A percentile compares a stretch with the other conserved stretches of the same genome.
Conservation (phyloP, 441 rosid species). For the Jatropha podagrica region DNA sequence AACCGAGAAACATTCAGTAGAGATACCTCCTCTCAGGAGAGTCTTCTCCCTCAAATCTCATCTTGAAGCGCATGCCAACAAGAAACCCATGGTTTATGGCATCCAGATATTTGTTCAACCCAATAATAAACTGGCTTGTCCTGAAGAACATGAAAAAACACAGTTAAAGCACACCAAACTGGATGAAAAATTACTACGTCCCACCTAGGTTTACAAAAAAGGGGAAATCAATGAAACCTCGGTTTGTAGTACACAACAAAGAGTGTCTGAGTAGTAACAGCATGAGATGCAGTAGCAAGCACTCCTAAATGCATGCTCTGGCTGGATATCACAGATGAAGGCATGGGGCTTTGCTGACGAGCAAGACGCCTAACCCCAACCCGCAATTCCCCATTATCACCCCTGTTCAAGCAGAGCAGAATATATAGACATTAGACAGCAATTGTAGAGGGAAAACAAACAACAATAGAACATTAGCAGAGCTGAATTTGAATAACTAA, state of each 20-base stretch:
- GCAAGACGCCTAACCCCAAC: slow-evolving; percentile 77
- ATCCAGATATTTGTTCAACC: slow-evolving; percentile 65
- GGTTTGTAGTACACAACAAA: slow-evolving; percentile 92
- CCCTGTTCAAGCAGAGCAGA: slow-evolving; percentile 36
- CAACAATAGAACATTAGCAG: not conserved
- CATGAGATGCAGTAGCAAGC: slow-evolving; percentile 94
- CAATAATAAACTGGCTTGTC: slow-evolving; percentile 74
- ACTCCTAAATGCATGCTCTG: slow-evolving; percentile 97
- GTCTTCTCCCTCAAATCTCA: slow-evolving; percentile 92
- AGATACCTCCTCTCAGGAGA: slow-evolving; percentile 75
- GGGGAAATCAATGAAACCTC: slow-evolving; percentile 43
- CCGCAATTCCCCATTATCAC: slow-evolving; percentile 59
- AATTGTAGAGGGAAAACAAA: not conserved
- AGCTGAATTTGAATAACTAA: slow-evolving; percentile 7
- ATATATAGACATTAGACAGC: not conserved
- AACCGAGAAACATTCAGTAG: slow-evolving; percentile 7
- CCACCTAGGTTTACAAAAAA: not conserved
- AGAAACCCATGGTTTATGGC: slow-evolving; percentile 48
- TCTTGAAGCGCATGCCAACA: slow-evolving; percentile 80
- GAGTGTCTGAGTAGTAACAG: slow-evolving; percentile 57
- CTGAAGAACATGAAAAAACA: slow-evolving; percentile 32
- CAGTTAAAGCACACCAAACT: not conserved
- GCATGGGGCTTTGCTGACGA: slow-evolving; percentile 63
- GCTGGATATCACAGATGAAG: slow-evolving; percentile 82
- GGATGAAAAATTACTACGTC: not conserved